These are phyloP conservation scores for Solanum piurae DNA, from an alignment of 257 asterid species.

Conservation along the genomic window DNA sequence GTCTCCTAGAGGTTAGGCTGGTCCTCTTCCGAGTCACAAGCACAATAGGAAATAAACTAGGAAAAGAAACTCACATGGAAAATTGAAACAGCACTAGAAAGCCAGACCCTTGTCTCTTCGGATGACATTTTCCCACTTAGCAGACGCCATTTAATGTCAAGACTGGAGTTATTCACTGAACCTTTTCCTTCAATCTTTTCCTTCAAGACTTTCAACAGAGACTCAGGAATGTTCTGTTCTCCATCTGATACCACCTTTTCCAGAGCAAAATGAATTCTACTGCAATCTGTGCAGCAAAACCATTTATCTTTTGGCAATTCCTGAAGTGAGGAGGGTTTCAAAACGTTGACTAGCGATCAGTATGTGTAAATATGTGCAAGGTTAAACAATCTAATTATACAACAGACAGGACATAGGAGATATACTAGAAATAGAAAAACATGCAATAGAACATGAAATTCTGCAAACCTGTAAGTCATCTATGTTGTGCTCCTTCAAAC, in stretches of 20 bases:
- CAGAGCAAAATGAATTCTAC: conserved; percentile 38
- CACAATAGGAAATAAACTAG: not conserved
- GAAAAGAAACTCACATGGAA: conserved; percentile 52
- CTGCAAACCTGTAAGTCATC: conserved; percentile 57
- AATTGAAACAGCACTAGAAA: conserved; percentile 60
- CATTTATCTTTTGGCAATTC: conserved; percentile 69
- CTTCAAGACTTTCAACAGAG: conserved; percentile 26
- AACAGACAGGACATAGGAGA: not conserved
- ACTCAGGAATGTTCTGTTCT: conserved; percentile 55
- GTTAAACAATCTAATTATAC: not conserved
- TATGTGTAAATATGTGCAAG: not conserved
- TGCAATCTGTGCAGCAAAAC: conserved; percentile 74
- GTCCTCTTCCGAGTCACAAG: not conserved
- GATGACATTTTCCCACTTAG: conserved; percentile 55
- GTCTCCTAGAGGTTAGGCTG: not conserved
- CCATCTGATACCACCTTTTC: conserved; percentile 45
- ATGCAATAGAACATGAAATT: not conserved
- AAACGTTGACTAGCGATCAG: not conserved
- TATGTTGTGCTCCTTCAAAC: conserved; percentile 60
- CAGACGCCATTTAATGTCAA: conserved; percentile 65
- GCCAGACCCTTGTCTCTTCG: conserved; percentile 47
- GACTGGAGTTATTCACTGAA: conserved; percentile 19
- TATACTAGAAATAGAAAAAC: not conserved
- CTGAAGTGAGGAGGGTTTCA: conserved; percentile 26
- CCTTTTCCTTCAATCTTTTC: conserved; percentile 33